Evolutionary conservation across 768 basidiomycete genomes (phyloP), one percentile per base, ranked within the genome.

Genomic region (Leccinum uliginosum): DNA sequence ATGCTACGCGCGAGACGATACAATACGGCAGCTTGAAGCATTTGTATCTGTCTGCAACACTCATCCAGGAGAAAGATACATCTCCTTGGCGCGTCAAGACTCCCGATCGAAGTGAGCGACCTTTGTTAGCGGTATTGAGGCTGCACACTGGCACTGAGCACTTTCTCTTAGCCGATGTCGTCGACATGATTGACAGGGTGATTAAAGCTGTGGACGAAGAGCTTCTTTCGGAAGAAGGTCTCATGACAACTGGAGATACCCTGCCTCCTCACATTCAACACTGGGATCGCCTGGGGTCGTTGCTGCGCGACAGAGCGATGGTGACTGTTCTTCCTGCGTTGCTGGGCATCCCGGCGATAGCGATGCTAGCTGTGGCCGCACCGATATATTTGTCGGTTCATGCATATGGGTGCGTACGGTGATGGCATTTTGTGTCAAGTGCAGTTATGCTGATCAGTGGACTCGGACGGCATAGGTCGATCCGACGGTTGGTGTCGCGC

Each of bases 241-340:
- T 40, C 3, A 40, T 40, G 38, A 40, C 38, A n/a, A 40, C 8
- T 1, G 38, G 38, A 10, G 38, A 40, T n/a, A n/a, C 38, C 9
- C n/a, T 40, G 38, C 38, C 38, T n/a, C 38, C 38, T n/a, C 38
- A 40, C n/a, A 40, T 40, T 40, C n/a, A 40, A 10, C 56, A 61
- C 15, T 56, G 59, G 62, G 29, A 61, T 17, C 56, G 56, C 21
- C 54, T 63, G 24, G 53, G 26, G 2, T 32, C 32, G 9, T 15
- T 56, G 2, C 19, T 63, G 14, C 35, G 53, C 19, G 34, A 50
- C 23, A 54, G 27, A 14, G 32, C 34, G 1, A 23, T 59, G n/a
- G 29, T 53, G 19, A 50, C 19, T 4, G 32, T 62, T 12, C 46
- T 55, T 1, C 50, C 54, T 4, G 26, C 47, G 7, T 34, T 62